Percentiles rank a stretch among this genome's conserved stretches.
Evolutionary conservation across 225 moss, liverwort and hornwort genomes (phyloP).

Genomic region (Pseudisothecium myosuroides): DNA sequence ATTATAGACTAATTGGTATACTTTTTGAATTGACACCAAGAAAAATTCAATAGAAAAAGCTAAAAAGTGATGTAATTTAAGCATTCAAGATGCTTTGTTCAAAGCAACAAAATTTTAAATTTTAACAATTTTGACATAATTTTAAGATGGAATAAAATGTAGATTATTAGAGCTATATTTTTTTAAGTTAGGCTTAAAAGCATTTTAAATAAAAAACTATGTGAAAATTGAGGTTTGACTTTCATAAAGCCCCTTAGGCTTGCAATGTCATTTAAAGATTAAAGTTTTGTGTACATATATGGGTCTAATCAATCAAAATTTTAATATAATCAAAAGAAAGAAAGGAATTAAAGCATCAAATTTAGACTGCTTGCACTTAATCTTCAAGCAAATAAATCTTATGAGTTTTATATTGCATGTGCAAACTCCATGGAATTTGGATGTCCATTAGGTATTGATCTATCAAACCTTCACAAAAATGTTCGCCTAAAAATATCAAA

Average conservation of each 20-base stretch:
- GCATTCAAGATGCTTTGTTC: not conserved
- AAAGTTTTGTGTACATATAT: not conserved
- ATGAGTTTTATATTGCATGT: not conserved
- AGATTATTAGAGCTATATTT: not conserved
- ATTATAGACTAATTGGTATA: not conserved
- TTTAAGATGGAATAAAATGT: not conserved
- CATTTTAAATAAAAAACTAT: not conserved
- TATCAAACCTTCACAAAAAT: not conserved
- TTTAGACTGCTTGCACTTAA: not conserved
- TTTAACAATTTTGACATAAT: not conserved
- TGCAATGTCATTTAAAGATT: not conserved
- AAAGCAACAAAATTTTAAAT: not conserved
- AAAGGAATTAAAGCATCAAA: not conserved
- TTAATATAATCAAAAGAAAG: not conserved
- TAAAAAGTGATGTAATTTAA: not conserved
- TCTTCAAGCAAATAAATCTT: not conserved
- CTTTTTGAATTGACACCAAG: not conserved
- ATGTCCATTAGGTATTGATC: not conserved
- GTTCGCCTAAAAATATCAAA: not conserved
- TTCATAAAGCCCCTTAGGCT: rapidly evolving
- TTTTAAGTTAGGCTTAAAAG: not conserved
- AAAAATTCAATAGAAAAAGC: not conserved
- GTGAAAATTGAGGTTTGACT: not conserved
- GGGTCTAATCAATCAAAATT: not conserved
- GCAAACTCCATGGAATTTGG: not conserved